Conservation (phyloP, 108 stramenopile species). For the Skeletonema marinoi region DNA sequence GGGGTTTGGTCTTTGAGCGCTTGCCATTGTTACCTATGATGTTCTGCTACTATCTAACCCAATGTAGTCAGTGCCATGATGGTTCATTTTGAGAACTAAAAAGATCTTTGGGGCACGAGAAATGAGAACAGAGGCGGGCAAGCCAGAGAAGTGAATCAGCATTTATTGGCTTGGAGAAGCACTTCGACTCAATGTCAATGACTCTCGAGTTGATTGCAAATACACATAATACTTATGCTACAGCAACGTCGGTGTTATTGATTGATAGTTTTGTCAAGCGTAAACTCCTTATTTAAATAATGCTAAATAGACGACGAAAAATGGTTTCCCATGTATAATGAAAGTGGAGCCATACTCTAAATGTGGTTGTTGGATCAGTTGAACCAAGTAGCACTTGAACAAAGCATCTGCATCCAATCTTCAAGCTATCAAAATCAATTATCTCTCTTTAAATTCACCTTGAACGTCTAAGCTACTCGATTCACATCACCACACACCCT, state of each 20-base stretch:
- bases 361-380: neutral
- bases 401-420: neutral
- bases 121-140: no score
- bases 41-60: no score
- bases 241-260: no score
- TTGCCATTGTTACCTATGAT: neutral
- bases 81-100: no score
- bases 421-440: neutral
- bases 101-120: no score
- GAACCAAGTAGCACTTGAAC: neutral
- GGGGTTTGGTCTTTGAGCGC: neutral
- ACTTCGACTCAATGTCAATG: no score
- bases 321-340: neutral
- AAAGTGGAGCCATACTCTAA: constrained; percentile 3
- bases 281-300: neutral
- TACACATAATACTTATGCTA: no score
- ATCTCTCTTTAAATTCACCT: neutral
- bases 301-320: neutral
- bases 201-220: no score
- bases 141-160: no score
- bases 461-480: neutral
- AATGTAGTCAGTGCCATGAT: no score
- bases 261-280: neutral
- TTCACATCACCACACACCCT: neutral
- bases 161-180: no score